Evolutionary conservation across 139 green algal species (phyloP).

Genomic region (Chlorella sp.): DNA sequence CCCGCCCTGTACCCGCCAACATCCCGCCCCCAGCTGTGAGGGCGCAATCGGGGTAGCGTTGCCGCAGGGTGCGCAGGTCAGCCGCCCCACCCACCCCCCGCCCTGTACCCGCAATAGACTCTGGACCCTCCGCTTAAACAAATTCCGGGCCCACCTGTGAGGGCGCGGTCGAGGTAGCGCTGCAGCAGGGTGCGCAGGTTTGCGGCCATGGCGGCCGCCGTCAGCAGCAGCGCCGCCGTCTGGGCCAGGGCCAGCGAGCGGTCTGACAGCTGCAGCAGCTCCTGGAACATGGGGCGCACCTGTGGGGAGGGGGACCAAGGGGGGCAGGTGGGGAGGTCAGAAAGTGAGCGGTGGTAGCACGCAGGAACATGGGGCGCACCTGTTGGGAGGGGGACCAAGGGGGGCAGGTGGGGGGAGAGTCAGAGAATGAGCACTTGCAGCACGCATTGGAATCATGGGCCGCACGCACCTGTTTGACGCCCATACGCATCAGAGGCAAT

Average conservation of each 20-base stretch:
- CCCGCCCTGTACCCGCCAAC: no score
- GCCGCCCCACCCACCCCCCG: no score
- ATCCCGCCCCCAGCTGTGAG: no score
- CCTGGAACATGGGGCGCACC: constrained; percentile 27
- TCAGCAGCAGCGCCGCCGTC: neutral
- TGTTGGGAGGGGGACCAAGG: neutral
- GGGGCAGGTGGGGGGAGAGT: neutral
- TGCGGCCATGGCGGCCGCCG: neutral
- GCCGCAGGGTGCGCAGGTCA: no score
- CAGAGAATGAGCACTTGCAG: neutral
- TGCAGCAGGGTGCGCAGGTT: constrained; percentile 33
- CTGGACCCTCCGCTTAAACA: no score
- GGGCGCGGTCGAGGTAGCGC: constrained; percentile 34
- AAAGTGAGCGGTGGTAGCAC: neutral
- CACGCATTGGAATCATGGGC: neutral
- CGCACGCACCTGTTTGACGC: constrained; percentile 7
- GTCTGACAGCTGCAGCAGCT: constrained; percentile 11
- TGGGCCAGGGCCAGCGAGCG: neutral
- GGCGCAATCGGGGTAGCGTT: no score
- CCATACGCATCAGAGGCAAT: neutral
- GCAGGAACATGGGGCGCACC: constrained; percentile 21
- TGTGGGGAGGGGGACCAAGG: neutral
- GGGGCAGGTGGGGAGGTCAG: neutral
- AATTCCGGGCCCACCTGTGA: constrained; percentile 1
- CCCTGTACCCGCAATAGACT: no score